phyloP scores from a whole-genome alignment of 805 yeast species.

The Hanseniaspora mollemarum region DNA sequence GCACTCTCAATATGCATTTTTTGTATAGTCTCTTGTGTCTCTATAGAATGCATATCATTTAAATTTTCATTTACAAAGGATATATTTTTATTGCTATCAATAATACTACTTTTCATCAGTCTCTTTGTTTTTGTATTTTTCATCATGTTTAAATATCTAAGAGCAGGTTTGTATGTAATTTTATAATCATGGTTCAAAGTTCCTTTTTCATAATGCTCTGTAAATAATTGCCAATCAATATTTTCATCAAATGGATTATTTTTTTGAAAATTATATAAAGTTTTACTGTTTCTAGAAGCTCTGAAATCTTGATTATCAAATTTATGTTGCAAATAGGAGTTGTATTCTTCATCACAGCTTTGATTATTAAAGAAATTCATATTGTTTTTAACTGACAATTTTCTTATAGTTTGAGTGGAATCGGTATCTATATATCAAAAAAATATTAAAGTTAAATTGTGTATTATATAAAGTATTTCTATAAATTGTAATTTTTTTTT shows the following conservation, averaged over 20 bases:
- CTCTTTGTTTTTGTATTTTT: neutral
- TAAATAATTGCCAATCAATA: neutral
- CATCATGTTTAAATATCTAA: neutral
- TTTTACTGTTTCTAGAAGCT: neutral
- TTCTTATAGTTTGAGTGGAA: no score
- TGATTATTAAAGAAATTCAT: neutral
- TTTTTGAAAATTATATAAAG: neutral
- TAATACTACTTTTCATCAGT: neutral
- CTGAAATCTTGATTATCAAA: neutral
- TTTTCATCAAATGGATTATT: slow-evolving; percentile 4
- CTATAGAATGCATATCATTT: no score
- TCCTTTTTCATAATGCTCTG: slow-evolving; percentile 3
- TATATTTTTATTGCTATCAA: neutral
- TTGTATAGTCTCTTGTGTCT: no score
- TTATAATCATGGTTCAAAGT: slow-evolving; percentile 9
- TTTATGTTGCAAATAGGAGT: neutral
- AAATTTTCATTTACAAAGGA: neutral
- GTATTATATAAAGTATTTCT: no score
- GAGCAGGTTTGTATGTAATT: neutral
- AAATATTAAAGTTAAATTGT: no score
- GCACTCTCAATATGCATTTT: no score
- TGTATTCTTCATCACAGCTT: neutral
- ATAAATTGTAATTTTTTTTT: no score
- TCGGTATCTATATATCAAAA: no score
- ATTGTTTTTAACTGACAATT: no score